Evolutionary conservation across 2,329 filamentous ascomycete species (phyloP).

Genomic region (Fusarium acutatum): DNA sequence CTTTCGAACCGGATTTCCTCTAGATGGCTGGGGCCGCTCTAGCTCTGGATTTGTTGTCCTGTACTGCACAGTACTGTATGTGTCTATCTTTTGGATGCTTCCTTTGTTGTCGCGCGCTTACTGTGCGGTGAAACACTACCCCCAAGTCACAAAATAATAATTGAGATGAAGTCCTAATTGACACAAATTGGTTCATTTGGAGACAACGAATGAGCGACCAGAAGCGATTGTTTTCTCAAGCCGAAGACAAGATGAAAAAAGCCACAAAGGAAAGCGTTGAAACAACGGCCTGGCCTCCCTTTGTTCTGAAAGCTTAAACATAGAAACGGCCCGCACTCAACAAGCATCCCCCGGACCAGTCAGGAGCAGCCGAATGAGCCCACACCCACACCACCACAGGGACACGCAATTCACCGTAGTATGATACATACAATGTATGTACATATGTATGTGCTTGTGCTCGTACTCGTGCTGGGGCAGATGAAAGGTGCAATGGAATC

Average conservation of each 20-base stretch:
- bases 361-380: slow-evolving; percentile 20
- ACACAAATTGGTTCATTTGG: slow-evolving; percentile 23
- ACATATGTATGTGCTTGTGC: background rate
- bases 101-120: slow-evolving; percentile 24
- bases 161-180: slow-evolving; percentile 8
- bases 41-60: background rate
- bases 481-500: slow-evolving; percentile 1
- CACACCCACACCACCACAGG: slow-evolving; percentile 21
- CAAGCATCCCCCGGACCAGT: slow-evolving; percentile 27
- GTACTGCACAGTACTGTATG: slow-evolving; percentile 17
- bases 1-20: background rate
- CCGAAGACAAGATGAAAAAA: slow-evolving; percentile 14
- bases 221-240: background rate
- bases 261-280: slow-evolving; percentile 29
- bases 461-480: background rate
- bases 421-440: background rate
- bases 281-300: slow-evolving; percentile 34
- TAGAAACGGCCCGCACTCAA: slow-evolving; percentile 21
- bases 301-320: slow-evolving; percentile 25
- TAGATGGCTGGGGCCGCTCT: background rate
- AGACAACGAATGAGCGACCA: slow-evolving; percentile 2
- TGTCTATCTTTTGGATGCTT: background rate
- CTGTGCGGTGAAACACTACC: background rate
- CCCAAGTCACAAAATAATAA: background rate
- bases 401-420: background rate